Evolutionary conservation across 768 basidiomycete genomes (phyloP), one percentile per base, ranked within the genome.

Genomic region (Kondoa subrosea): DNA sequence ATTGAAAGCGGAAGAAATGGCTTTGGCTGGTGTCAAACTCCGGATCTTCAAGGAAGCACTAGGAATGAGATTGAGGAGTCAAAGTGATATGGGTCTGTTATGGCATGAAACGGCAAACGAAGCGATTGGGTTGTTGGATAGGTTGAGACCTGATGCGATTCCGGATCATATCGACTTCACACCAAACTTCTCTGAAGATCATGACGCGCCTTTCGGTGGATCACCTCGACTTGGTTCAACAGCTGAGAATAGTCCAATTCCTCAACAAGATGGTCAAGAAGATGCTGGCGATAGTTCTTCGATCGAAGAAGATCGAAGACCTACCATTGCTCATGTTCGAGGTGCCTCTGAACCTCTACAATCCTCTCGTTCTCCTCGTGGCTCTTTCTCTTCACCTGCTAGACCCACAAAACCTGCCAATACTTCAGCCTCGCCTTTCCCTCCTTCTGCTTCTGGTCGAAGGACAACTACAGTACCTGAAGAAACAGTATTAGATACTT

Each of bases 31-130:
- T 3, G 69, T 70, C 67, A 75, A 75, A 63, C 57, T 72, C 8
- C 66, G 68, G 3, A 72, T 72, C 33, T 74, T 73, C 68, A 61
- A 72, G 26, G 70, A 73, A 30, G 71, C 71, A 1, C 67, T 75
- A 12, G 67, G 68, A 8, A 57, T 71, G 57, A 60, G 74, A 25
- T 73, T 75, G 73, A 57, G 68, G 58, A 65, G 66, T 40, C 72
- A 74, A 73, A 71, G 65, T 34, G 71, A 72, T 14, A 68, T 74
- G 17, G 72, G 71, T 15, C 65, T 65, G 17, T 66, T 71, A 14
- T 69, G 69, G 69, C 33, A 61, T 56, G 69, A 69, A 34, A 67
- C 69, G 26, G 69, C 69, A 3, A 57, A 65, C 12, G 57, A 65
- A 31, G 57, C 67, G 21, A 61, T 69, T 29, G 32, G 34, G n/a